phyloP scores from a whole-genome alignment of 257 asterid species.

The Knoxia roxburghii region DNA sequence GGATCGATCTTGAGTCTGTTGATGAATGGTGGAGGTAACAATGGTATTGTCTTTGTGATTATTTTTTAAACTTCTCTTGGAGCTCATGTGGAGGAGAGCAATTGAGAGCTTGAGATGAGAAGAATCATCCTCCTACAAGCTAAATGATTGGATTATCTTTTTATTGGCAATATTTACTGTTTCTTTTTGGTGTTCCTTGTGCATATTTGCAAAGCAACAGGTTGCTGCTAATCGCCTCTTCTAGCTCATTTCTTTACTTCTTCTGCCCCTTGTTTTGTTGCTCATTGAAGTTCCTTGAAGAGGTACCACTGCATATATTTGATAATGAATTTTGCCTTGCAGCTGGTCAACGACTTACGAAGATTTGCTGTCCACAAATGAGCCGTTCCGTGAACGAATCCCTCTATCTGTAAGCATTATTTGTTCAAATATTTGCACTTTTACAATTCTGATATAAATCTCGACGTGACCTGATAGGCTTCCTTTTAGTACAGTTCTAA shows the following conservation, averaged over 20 bases:
- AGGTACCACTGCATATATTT: neutral
- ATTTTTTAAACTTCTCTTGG: neutral
- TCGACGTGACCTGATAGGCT: neutral
- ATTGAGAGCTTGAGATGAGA: neutral
- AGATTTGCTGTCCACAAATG: conserved; percentile 75
- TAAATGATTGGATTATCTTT: conserved; percentile 3
- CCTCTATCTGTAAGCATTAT: conserved; percentile 62
- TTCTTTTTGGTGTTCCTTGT: neutral
- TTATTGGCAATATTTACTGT: neutral
- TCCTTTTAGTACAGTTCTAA: neutral
- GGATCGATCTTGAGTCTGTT: neutral
- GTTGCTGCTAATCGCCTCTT: neutral
- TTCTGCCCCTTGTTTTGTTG: neutral
- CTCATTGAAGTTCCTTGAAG: neutral
- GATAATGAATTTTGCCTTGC: conserved; percentile 26
- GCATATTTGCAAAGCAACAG: neutral
- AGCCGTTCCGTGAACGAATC: conserved; percentile 62
- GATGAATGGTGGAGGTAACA: neutral
- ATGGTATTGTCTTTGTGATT: neutral
- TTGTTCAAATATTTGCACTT: neutral
- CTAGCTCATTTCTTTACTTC: neutral
- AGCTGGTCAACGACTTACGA: conserved; percentile 91
- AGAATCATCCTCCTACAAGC: neutral
- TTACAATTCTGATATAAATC: neutral
- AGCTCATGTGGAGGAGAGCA: neutral